Percentiles rank a stretch among this genome's conserved stretches.
Conservation (phyloP, 2,329 filamentous ascomycete genomes). For the Passalora sequoiae region DNA sequence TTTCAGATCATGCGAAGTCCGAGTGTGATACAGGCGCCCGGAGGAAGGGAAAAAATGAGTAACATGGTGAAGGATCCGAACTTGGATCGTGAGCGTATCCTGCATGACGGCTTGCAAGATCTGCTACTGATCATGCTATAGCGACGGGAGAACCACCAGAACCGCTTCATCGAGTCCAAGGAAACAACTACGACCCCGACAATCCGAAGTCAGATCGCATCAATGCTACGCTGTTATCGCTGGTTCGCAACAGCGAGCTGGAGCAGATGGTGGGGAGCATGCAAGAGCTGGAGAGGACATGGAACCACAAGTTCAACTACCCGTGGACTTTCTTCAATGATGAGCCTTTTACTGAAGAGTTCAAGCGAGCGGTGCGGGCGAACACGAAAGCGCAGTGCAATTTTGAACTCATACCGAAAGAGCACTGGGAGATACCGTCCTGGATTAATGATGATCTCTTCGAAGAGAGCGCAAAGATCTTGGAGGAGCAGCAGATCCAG, state of each 20-base stretch:
- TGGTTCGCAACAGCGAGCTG: slow-evolving; percentile 90
- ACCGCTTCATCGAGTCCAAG: slow-evolving; percentile 61
- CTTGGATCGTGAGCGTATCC: slow-evolving; percentile 64
- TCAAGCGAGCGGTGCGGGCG: slow-evolving; percentile 74
- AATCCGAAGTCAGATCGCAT: slow-evolving; percentile 74
- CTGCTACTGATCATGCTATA: slow-evolving; percentile 4
- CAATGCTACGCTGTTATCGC: slow-evolving; percentile 83
- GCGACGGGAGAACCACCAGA: slow-evolving; percentile 74
- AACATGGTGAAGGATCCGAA: slow-evolving; percentile 77
- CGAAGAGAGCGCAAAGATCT: slow-evolving; percentile 73
- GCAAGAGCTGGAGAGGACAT: slow-evolving; percentile 85
- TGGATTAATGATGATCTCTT: slow-evolving; percentile 92
- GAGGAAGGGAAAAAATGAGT: slow-evolving; percentile 40
- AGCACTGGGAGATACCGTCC: slow-evolving; percentile 85
- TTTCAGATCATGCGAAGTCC: slow-evolving; percentile 65
- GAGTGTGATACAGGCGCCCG: slow-evolving; percentile 36
- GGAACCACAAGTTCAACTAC: slow-evolving; percentile 99
- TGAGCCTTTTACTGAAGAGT: slow-evolving; percentile 85
- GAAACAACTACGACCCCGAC: slow-evolving; percentile 71
- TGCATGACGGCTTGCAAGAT: background rate
- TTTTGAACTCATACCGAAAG: slow-evolving; percentile 85
- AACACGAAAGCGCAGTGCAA: slow-evolving; percentile 81
- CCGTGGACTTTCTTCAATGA: slow-evolving; percentile 99
- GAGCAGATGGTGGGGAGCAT: slow-evolving; percentile 81
- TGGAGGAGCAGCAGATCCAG: slow-evolving; percentile 80